A percentile compares a stretch with the other conserved stretches of the same genome.
These are phyloP conservation scores for Globisporangium perplexum DNA, from an alignment of 352 stramenopile genomes.

Conservation along the genomic window DNA sequence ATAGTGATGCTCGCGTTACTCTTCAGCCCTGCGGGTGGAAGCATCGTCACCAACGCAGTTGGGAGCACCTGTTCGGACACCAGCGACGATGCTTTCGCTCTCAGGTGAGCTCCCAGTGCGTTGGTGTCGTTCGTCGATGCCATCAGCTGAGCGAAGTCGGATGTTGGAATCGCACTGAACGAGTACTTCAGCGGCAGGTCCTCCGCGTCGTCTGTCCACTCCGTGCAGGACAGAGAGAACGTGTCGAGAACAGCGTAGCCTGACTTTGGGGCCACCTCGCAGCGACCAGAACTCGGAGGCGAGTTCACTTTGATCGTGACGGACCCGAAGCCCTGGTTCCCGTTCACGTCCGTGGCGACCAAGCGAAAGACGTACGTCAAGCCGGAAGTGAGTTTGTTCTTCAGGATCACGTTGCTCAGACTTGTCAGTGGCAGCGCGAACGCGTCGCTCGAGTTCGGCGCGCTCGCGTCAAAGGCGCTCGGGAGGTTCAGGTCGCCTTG, in stretches of 20 bases:
- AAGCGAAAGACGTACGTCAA: conserved; percentile 64
- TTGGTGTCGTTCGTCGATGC: conserved; percentile 14
- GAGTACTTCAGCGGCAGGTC: conserved; percentile 60
- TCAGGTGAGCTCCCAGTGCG: conserved; percentile 19
- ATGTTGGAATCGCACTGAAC: conserved; percentile 43
- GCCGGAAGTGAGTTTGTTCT: conserved; percentile 52
- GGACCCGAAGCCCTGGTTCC: conserved; percentile 45
- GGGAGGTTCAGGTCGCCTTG: conserved; percentile 51
- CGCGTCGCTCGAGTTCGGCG: conserved; percentile 17
- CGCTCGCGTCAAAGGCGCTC: conserved; percentile 14
- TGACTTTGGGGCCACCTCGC: conserved; percentile 31
- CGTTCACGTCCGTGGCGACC: conserved; percentile 42
- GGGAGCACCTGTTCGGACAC: conserved; percentile 35
- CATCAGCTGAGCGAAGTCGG: conserved; percentile 19
- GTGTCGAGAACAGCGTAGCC: conserved; percentile 49
- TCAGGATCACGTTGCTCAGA: conserved; percentile 40
- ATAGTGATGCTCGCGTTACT: conserved; percentile 37
- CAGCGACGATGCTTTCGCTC: conserved; percentile 26
- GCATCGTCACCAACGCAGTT: conserved; percentile 26
- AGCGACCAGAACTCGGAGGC: conserved; percentile 45
- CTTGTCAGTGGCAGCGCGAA: conserved; percentile 57
- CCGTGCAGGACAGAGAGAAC: conserved; percentile 40
- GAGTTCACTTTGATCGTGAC: conserved; percentile 52
- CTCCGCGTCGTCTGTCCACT: conserved; percentile 56
- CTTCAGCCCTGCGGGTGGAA: conserved; percentile 23